Evolutionary conservation across 106 monocot species (phyloP), one percentile per base, ranked within the genome.

Genomic region (Allium fistulosum): DNA sequence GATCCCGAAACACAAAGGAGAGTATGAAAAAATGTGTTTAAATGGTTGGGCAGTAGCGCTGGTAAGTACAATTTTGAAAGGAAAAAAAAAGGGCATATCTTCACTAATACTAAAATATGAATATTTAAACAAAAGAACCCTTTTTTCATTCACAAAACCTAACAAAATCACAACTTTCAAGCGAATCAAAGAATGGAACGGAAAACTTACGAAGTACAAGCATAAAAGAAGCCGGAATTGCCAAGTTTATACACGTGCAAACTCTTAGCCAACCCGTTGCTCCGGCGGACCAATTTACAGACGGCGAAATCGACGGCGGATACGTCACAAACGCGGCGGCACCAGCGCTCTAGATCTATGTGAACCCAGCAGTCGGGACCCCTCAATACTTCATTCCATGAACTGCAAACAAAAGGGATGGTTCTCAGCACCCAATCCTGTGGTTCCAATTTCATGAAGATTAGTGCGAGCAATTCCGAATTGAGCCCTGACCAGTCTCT

Each of bases 161-260:
- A 59, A 59, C 15, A n/a, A n/a, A 28, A 28, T 28, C 13, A 13
- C 15, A 59, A 59, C 15, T 15, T 8, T 15, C 8, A 59, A 18
- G 59, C 16, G 59, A 18, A 59, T 8, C 59, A 10, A 11, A 15
- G 5, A 53, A 15, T 15, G 17, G 22, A 17, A 9, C 15, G 59
- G 4, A 59, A 16, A 3, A n/a, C 59, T 17, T 66, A 66, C 66
- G 51, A 66, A 16, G 66, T n/a, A 51, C 48, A 51, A 12, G 49
- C 62, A 62, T 26, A 37, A 26, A 62, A 66, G 66, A 66, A 66
- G 15, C 66, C 66, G n/a, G 8, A 12, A 22, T 66, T 49, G 48
- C 51, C 50, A 14, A 66, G 11, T 1, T 18, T 26, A 51, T n/a
- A 66, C 1, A 46, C 48, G 0, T 48, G 17, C n/a, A 66, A 51